A percentile compares a stretch with the other conserved stretches of the same genome.
Conservation (phyloP, 2,329 filamentous ascomycete species). For the Ophiostoma ulmi region DNA sequence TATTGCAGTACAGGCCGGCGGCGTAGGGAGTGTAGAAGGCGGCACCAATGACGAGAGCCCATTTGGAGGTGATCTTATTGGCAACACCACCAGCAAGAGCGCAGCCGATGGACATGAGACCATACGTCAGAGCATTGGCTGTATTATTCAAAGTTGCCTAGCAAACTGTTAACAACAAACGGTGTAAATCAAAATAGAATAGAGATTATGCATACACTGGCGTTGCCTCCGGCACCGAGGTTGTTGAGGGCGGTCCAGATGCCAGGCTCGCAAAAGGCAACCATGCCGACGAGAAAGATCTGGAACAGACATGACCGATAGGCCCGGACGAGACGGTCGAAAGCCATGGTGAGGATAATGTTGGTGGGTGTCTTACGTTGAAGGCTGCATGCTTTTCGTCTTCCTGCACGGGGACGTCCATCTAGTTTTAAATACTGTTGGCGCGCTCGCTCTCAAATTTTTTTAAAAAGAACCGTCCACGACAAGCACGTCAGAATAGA, state of each 20-base stretch:
- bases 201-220: not conserved
- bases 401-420: not conserved
- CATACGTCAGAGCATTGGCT: slow-evolving; percentile 1
- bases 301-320: not conserved
- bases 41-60: not conserved
- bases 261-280: slow-evolving; percentile 78
- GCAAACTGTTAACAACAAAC: not conserved
- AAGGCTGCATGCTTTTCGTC: not conserved
- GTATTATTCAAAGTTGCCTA: not conserved
- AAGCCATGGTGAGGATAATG: not conserved
- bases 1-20: slow-evolving; percentile 7
- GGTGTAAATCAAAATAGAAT: not conserved
- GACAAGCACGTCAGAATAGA: not conserved
- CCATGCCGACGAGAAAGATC: slow-evolving; percentile 32
- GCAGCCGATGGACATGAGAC: slow-evolving; percentile 4
- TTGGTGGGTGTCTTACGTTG: not conserved
- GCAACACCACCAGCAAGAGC: not conserved
- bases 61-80: slow-evolving; percentile 5
- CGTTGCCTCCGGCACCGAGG: not conserved
- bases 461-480: not conserved
- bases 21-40: slow-evolving; percentile 9
- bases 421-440: not conserved
- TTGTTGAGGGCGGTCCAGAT: not conserved
- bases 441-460: not conserved
- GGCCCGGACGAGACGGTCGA: not conserved